A percentile compares a stretch with the other conserved stretches of the same genome.
These are phyloP conservation scores for Aspergillus affinis DNA, from an alignment of 495 filamentous ascomycete species.

Conservation along the genomic window DNA sequence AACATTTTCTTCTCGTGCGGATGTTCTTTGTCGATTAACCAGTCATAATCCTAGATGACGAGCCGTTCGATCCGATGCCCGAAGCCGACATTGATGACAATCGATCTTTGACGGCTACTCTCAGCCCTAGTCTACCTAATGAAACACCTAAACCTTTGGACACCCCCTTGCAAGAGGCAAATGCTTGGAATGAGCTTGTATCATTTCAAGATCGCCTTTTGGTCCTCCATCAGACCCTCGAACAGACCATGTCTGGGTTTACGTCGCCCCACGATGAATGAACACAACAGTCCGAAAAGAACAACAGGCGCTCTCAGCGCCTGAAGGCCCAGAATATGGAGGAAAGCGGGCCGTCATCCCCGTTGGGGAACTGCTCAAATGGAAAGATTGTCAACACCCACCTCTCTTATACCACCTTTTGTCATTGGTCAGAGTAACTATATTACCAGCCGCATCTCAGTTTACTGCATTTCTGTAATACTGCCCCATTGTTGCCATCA, in stretches of 20 bases:
- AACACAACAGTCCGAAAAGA: not conserved
- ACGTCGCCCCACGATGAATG: constrained; percentile 12
- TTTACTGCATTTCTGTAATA: constrained; percentile 21
- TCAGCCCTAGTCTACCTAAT: constrained; percentile 10
- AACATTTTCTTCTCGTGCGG: not conserved
- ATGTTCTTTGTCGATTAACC: not conserved
- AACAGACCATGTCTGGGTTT: constrained; percentile 14
- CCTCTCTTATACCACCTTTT: constrained; percentile 4
- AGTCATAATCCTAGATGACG: constrained; percentile 8
- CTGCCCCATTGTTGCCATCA: constrained; percentile 6
- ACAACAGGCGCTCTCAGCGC: not conserved
- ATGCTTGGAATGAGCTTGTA: constrained; percentile 15
- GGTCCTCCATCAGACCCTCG: constrained; percentile 14
- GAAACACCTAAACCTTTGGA: constrained; percentile 9
- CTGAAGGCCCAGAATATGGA: not conserved
- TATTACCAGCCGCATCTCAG: constrained; percentile 2
- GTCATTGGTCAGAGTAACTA: constrained; percentile 13
- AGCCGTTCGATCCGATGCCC: constrained; percentile 14
- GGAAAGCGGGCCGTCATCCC: not conserved
- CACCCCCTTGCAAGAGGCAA: constrained; percentile 2
- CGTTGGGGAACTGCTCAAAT: not conserved
- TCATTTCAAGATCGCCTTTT: constrained; percentile 19
- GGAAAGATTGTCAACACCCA: constrained; percentile 7
- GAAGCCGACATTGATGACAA: constrained; percentile 16
- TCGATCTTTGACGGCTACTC: constrained; percentile 13